Evolutionary conservation across 2,329 filamentous ascomycete species (phyloP), one percentile per base, ranked within the genome.

Genomic region (Basipetospora sp.): DNA sequence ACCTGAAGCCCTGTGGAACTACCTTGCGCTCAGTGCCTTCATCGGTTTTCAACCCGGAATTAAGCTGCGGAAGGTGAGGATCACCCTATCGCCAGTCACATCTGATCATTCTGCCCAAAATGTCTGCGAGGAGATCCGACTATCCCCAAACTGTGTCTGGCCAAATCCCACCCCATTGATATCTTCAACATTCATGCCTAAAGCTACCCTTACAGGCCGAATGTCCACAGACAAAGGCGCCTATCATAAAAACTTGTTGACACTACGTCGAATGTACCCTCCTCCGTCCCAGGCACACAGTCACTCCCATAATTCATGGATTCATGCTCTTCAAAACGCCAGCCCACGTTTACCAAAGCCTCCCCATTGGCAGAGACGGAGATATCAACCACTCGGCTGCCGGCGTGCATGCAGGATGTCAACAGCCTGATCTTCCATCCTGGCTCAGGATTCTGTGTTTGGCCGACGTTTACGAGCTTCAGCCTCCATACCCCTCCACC

Each of bases 281-380:
- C 10, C 16, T 34, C 30, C n/a, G 8, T 36, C 17, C 40, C 49
- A 2, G 66, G 66, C 45, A 71, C 65, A 41, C 75, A 71, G 56
- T 87, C 86, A 48, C 80, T 83, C 5, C 80, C 87, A 54, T 96
- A 96, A 50, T 93, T 94, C 85, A 94, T 94, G 54, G 85, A 94
- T 58, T 81, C 66, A 53, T 94, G 86, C 52, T 88, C 81, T 47
- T 84, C 80, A 50, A 93, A 93, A 37, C 67, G 70, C 0, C 70
- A 77, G 33, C 87, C 46, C 2, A 88, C 64, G 31, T 69, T 61
- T 41, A 90, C 77, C 14, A 45, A 44, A n/a, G 40, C 59, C 42
- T 43, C 56, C 1, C 57, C 48, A 2, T 53, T 50, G 5, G 15
- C 26, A 19, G 47, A 42, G 18, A 59, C 52, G 8, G 47, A 42